A percentile compares a stretch with the other conserved stretches of the same genome.
phyloP scores from a whole-genome alignment of 2,329 filamentous ascomycete species.

The Karstenula rhodostoma region DNA sequence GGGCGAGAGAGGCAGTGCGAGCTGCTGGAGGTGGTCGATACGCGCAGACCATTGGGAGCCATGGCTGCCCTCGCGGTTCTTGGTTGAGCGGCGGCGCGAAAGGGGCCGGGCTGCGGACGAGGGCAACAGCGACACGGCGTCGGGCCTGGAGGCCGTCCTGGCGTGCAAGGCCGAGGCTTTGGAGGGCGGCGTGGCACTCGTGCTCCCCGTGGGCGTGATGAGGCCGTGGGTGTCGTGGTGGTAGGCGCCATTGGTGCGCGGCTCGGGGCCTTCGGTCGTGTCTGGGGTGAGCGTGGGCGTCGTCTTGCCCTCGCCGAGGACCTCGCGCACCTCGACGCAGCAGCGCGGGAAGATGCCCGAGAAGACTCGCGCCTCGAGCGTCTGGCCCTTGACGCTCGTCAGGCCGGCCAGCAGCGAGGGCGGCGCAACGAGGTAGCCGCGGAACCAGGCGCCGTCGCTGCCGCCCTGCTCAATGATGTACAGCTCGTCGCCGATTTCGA shows the following conservation, averaged over 20 bases:
- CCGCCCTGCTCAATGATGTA: constrained; percentile 98
- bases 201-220: constrained; percentile 49
- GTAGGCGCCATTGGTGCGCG: constrained; percentile 32
- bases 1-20: constrained; percentile 50
- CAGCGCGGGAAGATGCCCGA: constrained; percentile 97
- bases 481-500: constrained; percentile 97
- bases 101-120: constrained; percentile 36
- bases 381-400: constrained; percentile 89
- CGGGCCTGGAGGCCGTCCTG: constrained; percentile 34
- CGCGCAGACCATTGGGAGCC: constrained; percentile 50
- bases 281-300: constrained; percentile 22
- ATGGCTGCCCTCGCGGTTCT: constrained; percentile 45
- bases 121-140: constrained; percentile 34
- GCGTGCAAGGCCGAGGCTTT: constrained; percentile 3
- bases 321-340: constrained; percentile 93
- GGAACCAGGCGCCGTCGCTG: constrained; percentile 84
- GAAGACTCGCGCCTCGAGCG: constrained; percentile 93
- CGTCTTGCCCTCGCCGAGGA: constrained; percentile 70
- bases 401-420: constrained; percentile 91
- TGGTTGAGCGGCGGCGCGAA: constrained; percentile 39
- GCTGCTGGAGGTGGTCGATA: constrained; percentile 49
- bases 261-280: constrained; percentile 27
- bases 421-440: constrained; percentile 93
- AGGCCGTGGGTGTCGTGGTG: constrained; percentile 45
- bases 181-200: constrained; percentile 37